Percentiles rank a stretch among this genome's conserved stretches.
Conservation (phyloP, 345 rosid genomes). For the thale cress (Arabidopsis thaliana) region DNA sequence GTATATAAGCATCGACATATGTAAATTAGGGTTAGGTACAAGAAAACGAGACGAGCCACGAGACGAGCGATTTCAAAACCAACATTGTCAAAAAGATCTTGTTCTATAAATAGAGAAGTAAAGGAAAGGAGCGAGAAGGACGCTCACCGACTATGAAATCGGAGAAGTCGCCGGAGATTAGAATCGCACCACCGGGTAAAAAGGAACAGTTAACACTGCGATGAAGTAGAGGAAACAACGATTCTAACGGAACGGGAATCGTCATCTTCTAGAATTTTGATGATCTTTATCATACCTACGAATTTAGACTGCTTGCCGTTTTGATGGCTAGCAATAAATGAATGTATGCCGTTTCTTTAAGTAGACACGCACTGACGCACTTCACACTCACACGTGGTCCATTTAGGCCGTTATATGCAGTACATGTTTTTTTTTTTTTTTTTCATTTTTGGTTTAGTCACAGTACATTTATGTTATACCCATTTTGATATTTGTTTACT, state of each 20-base stretch:
- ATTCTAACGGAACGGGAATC: not conserved
- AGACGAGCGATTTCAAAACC: conserved; percentile 17
- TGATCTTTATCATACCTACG: not conserved
- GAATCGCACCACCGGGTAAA: not conserved
- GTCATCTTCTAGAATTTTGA: not conserved
- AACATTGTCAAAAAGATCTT: not conserved
- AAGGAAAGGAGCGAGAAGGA: not conserved
- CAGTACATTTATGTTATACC: too few species aligned
- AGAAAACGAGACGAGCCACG: conserved; percentile 9
- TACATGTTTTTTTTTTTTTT: not conserved
- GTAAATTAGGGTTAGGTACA: not conserved
- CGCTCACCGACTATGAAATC: not conserved
- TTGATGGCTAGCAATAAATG: not conserved
- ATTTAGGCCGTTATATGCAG: not conserved
- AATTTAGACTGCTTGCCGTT: conserved; percentile 5
- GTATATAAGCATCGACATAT: not conserved
- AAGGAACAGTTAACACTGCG: not conserved
- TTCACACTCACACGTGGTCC: not conserved
- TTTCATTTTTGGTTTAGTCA: too few species aligned
- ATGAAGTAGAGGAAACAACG: not conserved
- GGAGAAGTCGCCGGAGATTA: conserved; percentile 23
- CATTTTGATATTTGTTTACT: too few species aligned
- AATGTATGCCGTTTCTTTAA: not conserved
- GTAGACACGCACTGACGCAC: not conserved
- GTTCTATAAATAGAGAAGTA: not conserved